A percentile compares a stretch with the other conserved stretches of the same genome.
Conservation (phyloP, 1,139 yeast genomes). For the Saccharomycopsis crataegensis region DNA sequence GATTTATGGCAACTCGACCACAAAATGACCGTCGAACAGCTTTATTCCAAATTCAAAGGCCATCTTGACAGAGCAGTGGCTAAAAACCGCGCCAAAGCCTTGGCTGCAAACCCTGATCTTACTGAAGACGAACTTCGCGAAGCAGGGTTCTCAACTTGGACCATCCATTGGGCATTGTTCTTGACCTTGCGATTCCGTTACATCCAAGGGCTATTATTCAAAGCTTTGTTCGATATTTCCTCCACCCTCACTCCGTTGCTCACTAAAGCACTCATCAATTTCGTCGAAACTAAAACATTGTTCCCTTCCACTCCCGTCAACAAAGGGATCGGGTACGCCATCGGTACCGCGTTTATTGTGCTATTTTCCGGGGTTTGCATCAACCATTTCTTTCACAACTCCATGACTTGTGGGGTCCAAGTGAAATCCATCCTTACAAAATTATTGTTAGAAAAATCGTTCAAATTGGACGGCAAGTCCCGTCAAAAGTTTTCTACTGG, state of each 20-base stretch:
- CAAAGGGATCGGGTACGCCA: slow-evolving; percentile 35
- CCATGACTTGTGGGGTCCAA: slow-evolving; percentile 37
- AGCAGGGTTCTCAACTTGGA: slow-evolving; percentile 4
- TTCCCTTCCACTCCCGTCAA: slow-evolving; percentile 27
- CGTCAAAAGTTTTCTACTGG: slow-evolving; percentile 37
- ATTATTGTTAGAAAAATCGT: slow-evolving; percentile 34
- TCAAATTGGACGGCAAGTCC: slow-evolving; percentile 33
- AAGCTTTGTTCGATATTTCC: slow-evolving; percentile 22
- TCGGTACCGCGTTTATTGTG: slow-evolving; percentile 29
- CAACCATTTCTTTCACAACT: slow-evolving; percentile 34
- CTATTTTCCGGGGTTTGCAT: slow-evolving; percentile 28
- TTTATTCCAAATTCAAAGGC: slow-evolving; percentile 30
- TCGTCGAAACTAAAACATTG: slow-evolving; percentile 30
- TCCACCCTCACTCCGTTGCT: slow-evolving; percentile 32
- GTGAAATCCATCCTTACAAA: slow-evolving; percentile 38
- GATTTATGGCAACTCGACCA: slow-evolving; percentile 39
- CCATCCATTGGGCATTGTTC: slow-evolving; percentile 25
- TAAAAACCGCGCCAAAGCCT: slow-evolving; percentile 25
- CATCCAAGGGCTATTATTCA: slow-evolving; percentile 25
- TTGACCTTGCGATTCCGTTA: slow-evolving; percentile 32
- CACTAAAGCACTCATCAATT: slow-evolving; percentile 36
- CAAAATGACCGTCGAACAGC: slow-evolving; percentile 32
- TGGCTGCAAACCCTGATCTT: slow-evolving; percentile 23
- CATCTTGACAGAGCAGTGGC: slow-evolving; percentile 26
- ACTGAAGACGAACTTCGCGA: slow-evolving; percentile 16